These are phyloP conservation scores for Backusella tuberculispora DNA, from an alignment of 192 early-diverging fungal species.

Conservation along the genomic window DNA sequence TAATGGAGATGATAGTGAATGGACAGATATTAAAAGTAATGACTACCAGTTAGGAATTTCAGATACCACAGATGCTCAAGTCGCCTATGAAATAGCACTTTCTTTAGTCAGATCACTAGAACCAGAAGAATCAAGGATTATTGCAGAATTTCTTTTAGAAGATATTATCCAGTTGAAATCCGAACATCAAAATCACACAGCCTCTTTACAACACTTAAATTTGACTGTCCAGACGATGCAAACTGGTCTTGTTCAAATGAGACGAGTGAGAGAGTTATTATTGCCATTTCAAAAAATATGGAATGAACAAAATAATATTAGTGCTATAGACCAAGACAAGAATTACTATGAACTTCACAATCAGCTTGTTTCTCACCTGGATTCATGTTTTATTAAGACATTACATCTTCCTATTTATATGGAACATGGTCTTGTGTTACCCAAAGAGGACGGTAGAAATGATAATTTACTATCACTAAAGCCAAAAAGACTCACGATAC, in stretches of 20 bases:
- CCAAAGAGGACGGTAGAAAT: not conserved
- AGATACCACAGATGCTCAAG: constrained; percentile 7
- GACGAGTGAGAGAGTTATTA: constrained; percentile 5
- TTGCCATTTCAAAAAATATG: not conserved
- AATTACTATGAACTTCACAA: not conserved
- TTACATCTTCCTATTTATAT: constrained; percentile 1
- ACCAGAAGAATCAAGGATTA: constrained; percentile 14
- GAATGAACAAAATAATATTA: not conserved
- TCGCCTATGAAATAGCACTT: constrained; percentile 28
- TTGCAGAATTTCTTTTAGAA: constrained; percentile 11
- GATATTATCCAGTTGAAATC: constrained; percentile 16
- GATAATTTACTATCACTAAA: not conserved
- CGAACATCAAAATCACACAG: not conserved
- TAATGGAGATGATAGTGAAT: constrained; percentile 4
- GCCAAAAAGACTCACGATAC: not conserved
- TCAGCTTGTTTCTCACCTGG: not conserved
- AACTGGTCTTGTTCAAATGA: constrained; percentile 16
- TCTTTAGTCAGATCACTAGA: constrained; percentile 8
- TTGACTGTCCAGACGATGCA: not conserved
- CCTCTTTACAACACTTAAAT: not conserved
- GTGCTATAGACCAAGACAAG: not conserved
- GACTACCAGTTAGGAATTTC: constrained; percentile 7
- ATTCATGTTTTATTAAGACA: constrained; percentile 10
- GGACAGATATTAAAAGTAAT: constrained; percentile 18
- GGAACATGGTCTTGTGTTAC: constrained; percentile 14